Evolutionary conservation across 2,329 filamentous ascomycete species (phyloP).

Genomic region (Exophiala sp.): DNA sequence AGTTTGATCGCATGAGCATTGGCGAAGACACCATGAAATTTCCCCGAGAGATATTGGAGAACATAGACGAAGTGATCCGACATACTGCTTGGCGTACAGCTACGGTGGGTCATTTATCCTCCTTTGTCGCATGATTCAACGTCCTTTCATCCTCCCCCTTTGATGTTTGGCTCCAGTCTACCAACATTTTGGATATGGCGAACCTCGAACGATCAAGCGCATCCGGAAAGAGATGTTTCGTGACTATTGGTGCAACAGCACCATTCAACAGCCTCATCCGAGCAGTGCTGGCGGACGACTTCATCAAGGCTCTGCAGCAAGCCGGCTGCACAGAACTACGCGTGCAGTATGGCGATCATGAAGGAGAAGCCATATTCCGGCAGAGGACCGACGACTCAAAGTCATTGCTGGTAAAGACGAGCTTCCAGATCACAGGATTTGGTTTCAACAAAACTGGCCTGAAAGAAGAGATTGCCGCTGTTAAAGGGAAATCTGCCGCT

Average conservation of each 20-base stretch:
- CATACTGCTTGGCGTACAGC: constrained; percentile 1
- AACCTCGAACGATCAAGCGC: background rate
- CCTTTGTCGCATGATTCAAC: background rate
- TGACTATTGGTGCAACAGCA: constrained; percentile 90
- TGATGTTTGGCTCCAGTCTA: background rate
- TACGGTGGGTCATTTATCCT: background rate
- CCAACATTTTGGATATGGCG: constrained; percentile 11
- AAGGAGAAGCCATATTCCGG: constrained; percentile 56
- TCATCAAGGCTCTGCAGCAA: constrained; percentile 59
- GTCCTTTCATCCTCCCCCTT: background rate
- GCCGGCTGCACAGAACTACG: constrained; percentile 67
- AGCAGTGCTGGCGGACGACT: constrained; percentile 59
- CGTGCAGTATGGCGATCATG: constrained; percentile 72
- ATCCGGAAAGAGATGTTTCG: constrained; percentile 60
- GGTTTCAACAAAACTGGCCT: constrained; percentile 63
- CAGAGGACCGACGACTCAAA: constrained; percentile 25
- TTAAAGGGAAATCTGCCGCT: constrained; percentile 43
- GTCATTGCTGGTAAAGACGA: constrained; percentile 31
- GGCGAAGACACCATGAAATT: constrained; percentile 14
- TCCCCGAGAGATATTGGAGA: constrained; percentile 1
- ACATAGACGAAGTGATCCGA: background rate
- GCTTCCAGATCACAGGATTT: constrained; percentile 59
- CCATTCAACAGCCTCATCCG: constrained; percentile 70
- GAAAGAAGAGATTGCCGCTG: constrained; percentile 54
- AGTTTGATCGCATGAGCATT: background rate